Evolutionary conservation across 257 asterid species (phyloP), one percentile per base, ranked within the genome.

Genomic region (Nicotiana noctiflora): DNA sequence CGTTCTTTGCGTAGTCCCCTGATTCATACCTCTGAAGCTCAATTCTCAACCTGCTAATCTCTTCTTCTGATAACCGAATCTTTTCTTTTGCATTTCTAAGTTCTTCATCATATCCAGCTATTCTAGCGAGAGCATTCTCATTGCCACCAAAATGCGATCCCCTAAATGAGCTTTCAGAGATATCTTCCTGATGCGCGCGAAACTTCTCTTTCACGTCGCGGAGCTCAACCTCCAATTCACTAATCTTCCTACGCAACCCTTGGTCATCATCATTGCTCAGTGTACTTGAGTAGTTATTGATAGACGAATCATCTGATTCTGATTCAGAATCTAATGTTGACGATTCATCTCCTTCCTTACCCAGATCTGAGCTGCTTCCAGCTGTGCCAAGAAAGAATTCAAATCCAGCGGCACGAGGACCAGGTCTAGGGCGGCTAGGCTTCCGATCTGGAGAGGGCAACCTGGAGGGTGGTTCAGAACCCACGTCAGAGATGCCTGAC

Each of bases 381-480:
- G 85, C 85, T 25, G 87, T 63, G 27, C 94, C 91, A 0, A 92
- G 97, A 61, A 94, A 96, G 84, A 86, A 77, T 12, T 92, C 97
- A 51, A 96, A 96, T 2, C 98, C 99, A 6, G 99, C 95, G 9
- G 98, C 93, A 29, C 98, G 95, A 52, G 89, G 92, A 4, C 93
- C 98, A 0, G 97, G 89, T 77, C 82, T 92, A 5, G 86, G 85
- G n/a, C 88, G 93, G 78, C 57, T 75, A 0, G 86, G 86, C 81
- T 81, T 82, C 18, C 53, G 88, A 11, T 88, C 92, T 2, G 95
- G 92, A 62, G 94, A 89, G 5, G 90, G 90, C 79, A 34, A 6
- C 21, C 87, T 21, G 57, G 88, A 86, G 64, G 93, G 90, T 3
- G 90, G 90, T 80, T 96, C 99, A 8, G 97, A 91, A 56, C 96